Evolutionary conservation across 148 eudicot species (phyloP), one percentile per base, ranked within the genome.

Genomic region (Nepenthes gracilis): DNA sequence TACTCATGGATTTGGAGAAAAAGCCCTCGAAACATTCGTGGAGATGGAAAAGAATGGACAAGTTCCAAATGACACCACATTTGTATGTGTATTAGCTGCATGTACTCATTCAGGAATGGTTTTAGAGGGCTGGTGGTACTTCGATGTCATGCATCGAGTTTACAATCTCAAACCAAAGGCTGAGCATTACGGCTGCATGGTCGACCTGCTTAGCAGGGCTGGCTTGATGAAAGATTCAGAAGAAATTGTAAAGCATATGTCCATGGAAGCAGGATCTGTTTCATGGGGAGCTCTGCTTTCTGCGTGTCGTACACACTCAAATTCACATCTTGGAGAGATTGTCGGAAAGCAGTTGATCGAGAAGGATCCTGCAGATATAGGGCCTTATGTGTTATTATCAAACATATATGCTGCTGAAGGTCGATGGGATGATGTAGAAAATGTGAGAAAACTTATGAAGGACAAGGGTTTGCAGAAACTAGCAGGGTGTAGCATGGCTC

Each of bases 61-160:
- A n/a, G 37, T 12, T 62, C 85, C 85, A 32, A 81, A 84, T 47
- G 81, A 78, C 32, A 72, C 81, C 40, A 76, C 85, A 12, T 78
- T 81, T 43, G 47, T 66, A 2, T 81, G 83, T 68, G 61, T 76
- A 59, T 72, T 84, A 66, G 76, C 83, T 23, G 75, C 77, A 1
- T 84, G 89, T 38, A 68, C 75, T 14, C 89, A 74, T 60, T 54
- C 81, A 35, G 76, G 85, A 38, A 59, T 72, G 74, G 74, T 84
- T 60, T 74, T 80, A 58, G 89, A 84, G 64, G 89, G 85, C 47
- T 78, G 85, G 85, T 81, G 83, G 83, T 76, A 76, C 68, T 80
- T 83, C 55, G 74, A 83, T 65, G 23, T 76, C 43, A 83, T 83
- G 88, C 62, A 36, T 11, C 65, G 70, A 64, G 74, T 80, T 64